These are phyloP conservation scores for Metschnikowia cubensis DNA, from an alignment of 805 yeast species.

Conservation along the genomic window DNA sequence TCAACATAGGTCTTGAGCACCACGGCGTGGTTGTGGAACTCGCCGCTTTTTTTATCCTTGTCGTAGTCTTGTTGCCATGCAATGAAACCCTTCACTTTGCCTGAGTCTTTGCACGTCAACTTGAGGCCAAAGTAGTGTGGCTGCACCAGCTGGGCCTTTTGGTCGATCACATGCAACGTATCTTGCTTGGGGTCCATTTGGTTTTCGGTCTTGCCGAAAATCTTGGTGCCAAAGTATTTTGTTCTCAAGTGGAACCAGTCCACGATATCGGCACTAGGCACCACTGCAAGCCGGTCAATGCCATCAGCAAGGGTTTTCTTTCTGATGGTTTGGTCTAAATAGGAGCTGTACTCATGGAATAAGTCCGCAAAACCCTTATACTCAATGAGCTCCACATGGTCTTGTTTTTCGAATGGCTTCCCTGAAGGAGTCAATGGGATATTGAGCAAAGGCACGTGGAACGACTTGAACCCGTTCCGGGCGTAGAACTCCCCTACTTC, in stretches of 20 bases:
- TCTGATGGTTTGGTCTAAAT: slow-evolving; percentile 18
- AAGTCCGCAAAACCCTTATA: slow-evolving; percentile 30
- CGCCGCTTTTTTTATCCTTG: slow-evolving; percentile 12
- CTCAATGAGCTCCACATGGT: slow-evolving; percentile 17
- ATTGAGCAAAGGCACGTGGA: slow-evolving; percentile 30
- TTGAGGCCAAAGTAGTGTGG: slow-evolving; percentile 34
- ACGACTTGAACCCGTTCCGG: slow-evolving; percentile 36
- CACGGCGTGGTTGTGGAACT: slow-evolving; percentile 20
- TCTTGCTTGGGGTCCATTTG: slow-evolving; percentile 8
- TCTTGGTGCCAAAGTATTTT: slow-evolving; percentile 24
- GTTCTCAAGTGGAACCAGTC: slow-evolving; percentile 44
- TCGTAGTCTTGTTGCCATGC: slow-evolving; percentile 40
- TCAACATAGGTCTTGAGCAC: slow-evolving; percentile 26
- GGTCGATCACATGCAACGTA: slow-evolving; percentile 11
- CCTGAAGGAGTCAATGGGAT: slow-evolving; percentile 17
- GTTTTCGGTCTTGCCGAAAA: slow-evolving; percentile 8
- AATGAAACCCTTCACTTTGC: slow-evolving; percentile 25
- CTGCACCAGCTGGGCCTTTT: slow-evolving; percentile 20
- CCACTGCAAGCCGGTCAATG: slow-evolving; percentile 27
- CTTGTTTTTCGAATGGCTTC: background rate
- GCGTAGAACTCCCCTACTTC: slow-evolving; percentile 43
- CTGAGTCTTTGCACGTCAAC: slow-evolving; percentile 16
- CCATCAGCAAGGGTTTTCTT: slow-evolving; percentile 26
- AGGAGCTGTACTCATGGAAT: slow-evolving; percentile 19
- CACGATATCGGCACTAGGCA: slow-evolving; percentile 24